Percentiles rank a stretch among this genome's conserved stretches.
Conservation (phyloP, 2,329 filamentous ascomycete species). For the Trichoderma simmonsii region DNA sequence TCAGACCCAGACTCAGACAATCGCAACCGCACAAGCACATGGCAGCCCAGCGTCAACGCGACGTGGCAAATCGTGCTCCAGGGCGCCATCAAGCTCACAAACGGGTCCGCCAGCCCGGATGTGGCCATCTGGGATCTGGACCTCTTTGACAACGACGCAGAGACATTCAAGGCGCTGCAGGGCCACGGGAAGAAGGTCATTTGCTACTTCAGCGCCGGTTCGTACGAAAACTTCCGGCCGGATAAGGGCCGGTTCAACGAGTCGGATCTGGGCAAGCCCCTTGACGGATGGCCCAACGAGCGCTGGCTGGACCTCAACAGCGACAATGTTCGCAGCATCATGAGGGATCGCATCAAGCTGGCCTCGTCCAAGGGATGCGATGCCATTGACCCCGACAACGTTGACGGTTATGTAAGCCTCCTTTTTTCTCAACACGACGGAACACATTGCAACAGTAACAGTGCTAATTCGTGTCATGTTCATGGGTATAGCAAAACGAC, state of each 20-base stretch:
- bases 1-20: conserved; percentile 2
- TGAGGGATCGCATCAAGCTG: conserved; percentile 57
- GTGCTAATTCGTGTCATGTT: background rate
- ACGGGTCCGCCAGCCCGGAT: conserved; percentile 40
- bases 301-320: conserved; percentile 62
- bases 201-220: conserved; percentile 73
- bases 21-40: conserved; percentile 33
- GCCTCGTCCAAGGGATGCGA: conserved; percentile 63
- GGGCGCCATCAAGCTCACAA: conserved; percentile 42
- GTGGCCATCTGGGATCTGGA: conserved; percentile 50
- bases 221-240: conserved; percentile 60
- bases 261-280: conserved; percentile 53
- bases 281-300: conserved; percentile 66
- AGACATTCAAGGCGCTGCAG: conserved; percentile 52
- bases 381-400: conserved; percentile 66
- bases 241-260: conserved; percentile 55
- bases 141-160: conserved; percentile 51
- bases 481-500: conserved; percentile 46
- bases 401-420: conserved; percentile 59
- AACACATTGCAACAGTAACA: background rate
- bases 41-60: conserved; percentile 51
- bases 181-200: conserved; percentile 60
- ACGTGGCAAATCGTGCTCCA: conserved; percentile 62
- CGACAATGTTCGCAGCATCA: conserved; percentile 59
- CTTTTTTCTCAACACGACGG: background rate